Conservation (phyloP, 176 grass and related monocot genomes). For the Luzula sylvatica region DNA sequence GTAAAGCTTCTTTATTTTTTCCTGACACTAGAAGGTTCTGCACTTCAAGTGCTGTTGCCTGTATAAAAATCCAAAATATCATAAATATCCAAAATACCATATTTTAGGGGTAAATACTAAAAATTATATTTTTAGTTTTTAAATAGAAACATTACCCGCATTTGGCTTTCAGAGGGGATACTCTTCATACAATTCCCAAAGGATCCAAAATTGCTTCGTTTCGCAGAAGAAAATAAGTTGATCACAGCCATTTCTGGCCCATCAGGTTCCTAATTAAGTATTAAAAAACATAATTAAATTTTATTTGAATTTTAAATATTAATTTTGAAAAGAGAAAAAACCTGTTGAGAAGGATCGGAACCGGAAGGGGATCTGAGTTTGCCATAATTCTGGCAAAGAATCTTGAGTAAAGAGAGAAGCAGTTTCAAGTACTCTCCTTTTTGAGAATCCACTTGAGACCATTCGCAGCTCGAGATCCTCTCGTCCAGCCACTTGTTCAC, state of each 20-base stretch:
- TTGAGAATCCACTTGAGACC: constrained; percentile 37
- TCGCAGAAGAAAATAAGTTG: constrained; percentile 81
- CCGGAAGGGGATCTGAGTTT: constrained; percentile 92
- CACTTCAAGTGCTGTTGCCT: constrained; percentile 80
- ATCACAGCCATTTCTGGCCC: constrained; percentile 90
- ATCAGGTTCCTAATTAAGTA: constrained; percentile 61
- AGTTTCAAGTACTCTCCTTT: constrained; percentile 57
- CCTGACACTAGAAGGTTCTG: constrained; percentile 95
- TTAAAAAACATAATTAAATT: constrained; percentile 15
- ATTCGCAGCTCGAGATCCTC: constrained; percentile 48
- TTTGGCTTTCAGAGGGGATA: constrained; percentile 64
- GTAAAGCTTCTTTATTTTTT: constrained; percentile 84
- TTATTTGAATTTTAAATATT: neutral
- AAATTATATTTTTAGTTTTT: too few species aligned
- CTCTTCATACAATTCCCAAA: constrained; percentile 48
- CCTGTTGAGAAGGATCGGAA: constrained; percentile 74
- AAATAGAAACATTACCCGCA: too few species aligned
- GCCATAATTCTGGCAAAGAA: constrained; percentile 83
- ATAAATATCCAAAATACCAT: too few species aligned
- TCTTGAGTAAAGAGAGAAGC: constrained; percentile 84
- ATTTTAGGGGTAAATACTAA: too few species aligned
- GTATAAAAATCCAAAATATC: too few species aligned
- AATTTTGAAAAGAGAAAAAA: constrained; percentile 12
- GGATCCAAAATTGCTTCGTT: constrained; percentile 45
- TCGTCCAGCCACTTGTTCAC: constrained; percentile 96